These are phyloP conservation scores for Adenanthera pavonina DNA, from an alignment of 306 rosid species.

Conservation along the genomic window DNA sequence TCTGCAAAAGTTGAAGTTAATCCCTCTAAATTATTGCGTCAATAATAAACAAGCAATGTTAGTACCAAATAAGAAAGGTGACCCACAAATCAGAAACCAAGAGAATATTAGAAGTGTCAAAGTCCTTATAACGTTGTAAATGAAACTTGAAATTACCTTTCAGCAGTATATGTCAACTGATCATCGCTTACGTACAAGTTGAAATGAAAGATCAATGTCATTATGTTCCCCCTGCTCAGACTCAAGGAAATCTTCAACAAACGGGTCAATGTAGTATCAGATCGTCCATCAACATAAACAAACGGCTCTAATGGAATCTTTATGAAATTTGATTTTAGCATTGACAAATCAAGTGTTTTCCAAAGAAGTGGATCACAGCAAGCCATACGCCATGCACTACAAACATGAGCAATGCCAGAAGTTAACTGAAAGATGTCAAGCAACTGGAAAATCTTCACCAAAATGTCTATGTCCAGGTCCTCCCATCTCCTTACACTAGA, in stretches of 20 bases:
- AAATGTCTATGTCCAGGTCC: slow-evolving; percentile 68
- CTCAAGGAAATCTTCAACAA: slow-evolving; percentile 69
- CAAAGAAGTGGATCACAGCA: slow-evolving; percentile 76
- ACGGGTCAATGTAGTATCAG: slow-evolving; percentile 59
- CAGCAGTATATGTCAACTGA: slow-evolving; percentile 80
- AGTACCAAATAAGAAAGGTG: slow-evolving; percentile 15
- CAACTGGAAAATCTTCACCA: slow-evolving; percentile 74
- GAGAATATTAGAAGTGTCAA: neutral
- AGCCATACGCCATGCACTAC: slow-evolving; percentile 76
- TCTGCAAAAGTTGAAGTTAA: neutral
- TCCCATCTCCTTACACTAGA: slow-evolving; percentile 62
- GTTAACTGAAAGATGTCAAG: slow-evolving; percentile 68
- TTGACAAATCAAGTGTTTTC: slow-evolving; percentile 79
- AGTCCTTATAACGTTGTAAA: neutral
- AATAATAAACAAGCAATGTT: slow-evolving; percentile 19
- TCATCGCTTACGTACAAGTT: slow-evolving; percentile 72
- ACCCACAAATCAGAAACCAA: slow-evolving; percentile 27
- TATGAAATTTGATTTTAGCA: slow-evolving; percentile 70
- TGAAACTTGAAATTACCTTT: slow-evolving; percentile 62
- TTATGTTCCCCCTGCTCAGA: slow-evolving; percentile 62
- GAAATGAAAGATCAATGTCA: slow-evolving; percentile 72
- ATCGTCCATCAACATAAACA: slow-evolving; percentile 70
- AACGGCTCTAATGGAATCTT: slow-evolving; percentile 78
- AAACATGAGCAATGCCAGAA: slow-evolving; percentile 71
- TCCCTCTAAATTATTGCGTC: neutral